Conservation (phyloP, 2,329 filamentous ascomycete genomes). For the Lachnellula suecica region DNA sequence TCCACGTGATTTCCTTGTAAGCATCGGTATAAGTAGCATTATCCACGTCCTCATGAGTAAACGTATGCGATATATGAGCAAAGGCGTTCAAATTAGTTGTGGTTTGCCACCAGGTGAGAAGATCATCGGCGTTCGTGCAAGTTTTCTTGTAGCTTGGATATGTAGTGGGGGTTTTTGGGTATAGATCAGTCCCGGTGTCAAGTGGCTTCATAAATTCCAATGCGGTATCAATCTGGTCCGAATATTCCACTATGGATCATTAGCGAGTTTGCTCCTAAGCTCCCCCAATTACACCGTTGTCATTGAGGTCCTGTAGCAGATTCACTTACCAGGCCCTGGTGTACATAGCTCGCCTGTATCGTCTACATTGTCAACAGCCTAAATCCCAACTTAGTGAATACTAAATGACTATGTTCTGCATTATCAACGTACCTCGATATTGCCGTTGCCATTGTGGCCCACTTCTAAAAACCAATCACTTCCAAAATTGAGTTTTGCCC, state of each 20-base stretch:
- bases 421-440: constrained; percentile 37
- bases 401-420: constrained; percentile 29
- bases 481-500: constrained; percentile 48
- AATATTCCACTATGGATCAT: no score
- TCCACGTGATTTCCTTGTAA: constrained; percentile 57
- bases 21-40: constrained; percentile 60
- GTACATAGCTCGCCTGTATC: constrained; percentile 18
- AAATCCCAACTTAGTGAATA: background rate
- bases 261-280: no score
- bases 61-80: constrained; percentile 60
- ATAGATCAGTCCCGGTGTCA: constrained; percentile 48
- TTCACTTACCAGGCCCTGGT: constrained; percentile 34
- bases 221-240: constrained; percentile 43
- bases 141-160: constrained; percentile 25
- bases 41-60: constrained; percentile 57
- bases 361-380: constrained; percentile 25
- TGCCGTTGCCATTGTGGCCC: constrained; percentile 56
- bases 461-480: constrained; percentile 53
- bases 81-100: constrained; percentile 50
- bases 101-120: constrained; percentile 54
- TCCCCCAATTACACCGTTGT: no score
- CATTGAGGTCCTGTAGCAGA: constrained; percentile 47
- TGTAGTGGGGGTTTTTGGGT: constrained; percentile 37
- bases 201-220: constrained; percentile 46
- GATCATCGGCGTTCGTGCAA: constrained; percentile 49